These are phyloP conservation scores for Triticum dicoccoides DNA, from an alignment of 176 grass and related monocot genomes.

Conservation along the genomic window DNA sequence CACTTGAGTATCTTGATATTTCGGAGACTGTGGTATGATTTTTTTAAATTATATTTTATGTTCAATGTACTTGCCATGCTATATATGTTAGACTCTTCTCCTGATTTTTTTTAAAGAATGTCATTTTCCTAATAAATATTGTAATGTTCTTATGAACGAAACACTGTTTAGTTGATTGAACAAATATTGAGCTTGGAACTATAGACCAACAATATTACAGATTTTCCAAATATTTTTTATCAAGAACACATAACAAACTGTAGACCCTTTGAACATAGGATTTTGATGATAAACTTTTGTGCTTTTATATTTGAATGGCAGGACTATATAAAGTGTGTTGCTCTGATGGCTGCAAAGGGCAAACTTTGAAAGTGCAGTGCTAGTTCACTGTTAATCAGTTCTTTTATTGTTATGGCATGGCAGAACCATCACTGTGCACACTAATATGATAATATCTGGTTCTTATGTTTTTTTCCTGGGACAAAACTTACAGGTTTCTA, in stretches of 20 bases:
- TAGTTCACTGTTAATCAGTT: slow-evolving; percentile 1
- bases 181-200: neutral
- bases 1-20: slow-evolving; percentile 68
- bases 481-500: slow-evolving; percentile 61
- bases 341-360: neutral
- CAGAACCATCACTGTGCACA: neutral
- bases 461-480: neutral
- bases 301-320: slow-evolving; percentile 4
- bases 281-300: neutral
- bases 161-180: neutral
- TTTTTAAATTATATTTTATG: neutral
- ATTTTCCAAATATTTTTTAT: neutral
- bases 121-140: neutral
- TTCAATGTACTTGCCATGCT: neutral
- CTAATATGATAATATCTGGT: neutral
- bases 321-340: neutral
- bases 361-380: neutral
- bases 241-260: neutral
- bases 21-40: slow-evolving; percentile 69
- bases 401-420: neutral
- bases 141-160: slow-evolving; percentile 31
- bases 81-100: neutral
- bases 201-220: neutral
- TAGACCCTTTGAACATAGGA: neutral
- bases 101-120: slow-evolving; percentile 3